Percentiles rank a stretch among this genome's conserved stretches.
phyloP scores from a whole-genome alignment of 1,139 yeast genomes.

The Nakaseomyces uthaithaninus region DNA sequence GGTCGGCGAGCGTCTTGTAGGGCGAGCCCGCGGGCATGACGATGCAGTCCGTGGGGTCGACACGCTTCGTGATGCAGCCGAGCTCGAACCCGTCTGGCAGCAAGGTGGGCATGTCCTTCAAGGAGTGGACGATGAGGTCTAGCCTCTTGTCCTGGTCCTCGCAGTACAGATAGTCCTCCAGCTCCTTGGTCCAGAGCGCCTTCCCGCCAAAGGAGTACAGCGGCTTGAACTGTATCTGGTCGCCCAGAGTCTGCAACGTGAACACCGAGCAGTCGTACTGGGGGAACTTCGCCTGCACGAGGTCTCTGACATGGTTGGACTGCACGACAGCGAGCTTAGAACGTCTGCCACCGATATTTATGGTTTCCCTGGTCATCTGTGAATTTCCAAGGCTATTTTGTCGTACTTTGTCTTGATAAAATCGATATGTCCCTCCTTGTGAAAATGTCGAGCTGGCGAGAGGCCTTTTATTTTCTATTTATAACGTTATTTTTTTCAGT shows the following conservation, averaged over 20 bases:
- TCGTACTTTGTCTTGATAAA: too few species aligned
- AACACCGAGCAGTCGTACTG: conserved; percentile 58
- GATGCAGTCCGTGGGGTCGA: conserved; percentile 91
- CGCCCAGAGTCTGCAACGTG: conserved; percentile 83
- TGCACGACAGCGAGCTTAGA: conserved; percentile 82
- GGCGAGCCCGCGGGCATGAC: conserved; percentile 64
- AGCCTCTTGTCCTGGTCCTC: conserved; percentile 45
- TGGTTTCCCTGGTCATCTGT: conserved; percentile 13
- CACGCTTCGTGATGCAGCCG: conserved; percentile 80
- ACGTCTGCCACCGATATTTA: conserved; percentile 75
- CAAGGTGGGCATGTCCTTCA: conserved; percentile 91
- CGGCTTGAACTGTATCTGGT: conserved; percentile 76
- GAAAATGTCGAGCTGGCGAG: too few species aligned
- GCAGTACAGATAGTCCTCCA: conserved; percentile 65
- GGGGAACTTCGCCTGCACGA: conserved; percentile 55
- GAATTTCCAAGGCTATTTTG: neutral
- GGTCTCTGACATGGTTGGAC: conserved; percentile 61
- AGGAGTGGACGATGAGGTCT: conserved; percentile 86
- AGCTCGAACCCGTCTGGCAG: conserved; percentile 84
- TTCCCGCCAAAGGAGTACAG: conserved; percentile 93
- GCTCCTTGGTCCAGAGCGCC: conserved; percentile 91
- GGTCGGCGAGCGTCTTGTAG: conserved; percentile 55
- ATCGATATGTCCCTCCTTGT: too few species aligned
- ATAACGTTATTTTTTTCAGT: too few species aligned
- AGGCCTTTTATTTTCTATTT: too few species aligned